A percentile compares a stretch with the other conserved stretches of the same genome.
Conservation (phyloP, 2,329 filamentous ascomycete genomes). For the Bimuria novae-zelandiae region DNA sequence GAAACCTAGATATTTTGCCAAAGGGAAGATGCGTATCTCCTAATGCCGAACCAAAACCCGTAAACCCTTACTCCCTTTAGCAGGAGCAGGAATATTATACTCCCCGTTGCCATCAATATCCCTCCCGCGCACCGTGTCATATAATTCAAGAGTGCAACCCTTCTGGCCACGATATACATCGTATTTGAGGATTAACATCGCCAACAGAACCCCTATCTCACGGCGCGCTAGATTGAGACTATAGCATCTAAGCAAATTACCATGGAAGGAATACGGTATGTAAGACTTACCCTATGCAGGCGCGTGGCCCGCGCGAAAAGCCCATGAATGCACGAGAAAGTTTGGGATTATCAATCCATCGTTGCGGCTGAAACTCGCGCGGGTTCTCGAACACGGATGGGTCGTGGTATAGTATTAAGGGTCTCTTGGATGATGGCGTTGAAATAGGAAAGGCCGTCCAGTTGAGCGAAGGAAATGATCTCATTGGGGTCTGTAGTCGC, state of each 20-base stretch:
- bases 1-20: too few species aligned
- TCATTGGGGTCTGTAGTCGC: constrained; percentile 1
- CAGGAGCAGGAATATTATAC: not conserved
- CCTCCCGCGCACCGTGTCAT: not conserved
- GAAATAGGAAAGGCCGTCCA: not conserved
- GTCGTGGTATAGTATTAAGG: not conserved
- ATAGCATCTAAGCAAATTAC: not conserved
- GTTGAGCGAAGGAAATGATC: not conserved
- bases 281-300: constrained; percentile 1
- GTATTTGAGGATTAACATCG: not conserved
- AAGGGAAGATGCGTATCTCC: too few species aligned
- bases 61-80: constrained; percentile 1
- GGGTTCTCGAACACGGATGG: not conserved
- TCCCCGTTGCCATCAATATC: constrained; percentile 4
- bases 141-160: not conserved
- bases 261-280: not conserved
- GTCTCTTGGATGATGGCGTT: not conserved
- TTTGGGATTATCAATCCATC: constrained; percentile 5
- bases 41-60: constrained; percentile 8
- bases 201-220: not conserved
- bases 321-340: not conserved
- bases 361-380: not conserved
- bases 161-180: not conserved
- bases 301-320: not conserved
- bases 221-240: not conserved